These are phyloP conservation scores for Aphanoascus verrucosus DNA, from an alignment of 2,329 filamentous ascomycete genomes.

Conservation along the genomic window DNA sequence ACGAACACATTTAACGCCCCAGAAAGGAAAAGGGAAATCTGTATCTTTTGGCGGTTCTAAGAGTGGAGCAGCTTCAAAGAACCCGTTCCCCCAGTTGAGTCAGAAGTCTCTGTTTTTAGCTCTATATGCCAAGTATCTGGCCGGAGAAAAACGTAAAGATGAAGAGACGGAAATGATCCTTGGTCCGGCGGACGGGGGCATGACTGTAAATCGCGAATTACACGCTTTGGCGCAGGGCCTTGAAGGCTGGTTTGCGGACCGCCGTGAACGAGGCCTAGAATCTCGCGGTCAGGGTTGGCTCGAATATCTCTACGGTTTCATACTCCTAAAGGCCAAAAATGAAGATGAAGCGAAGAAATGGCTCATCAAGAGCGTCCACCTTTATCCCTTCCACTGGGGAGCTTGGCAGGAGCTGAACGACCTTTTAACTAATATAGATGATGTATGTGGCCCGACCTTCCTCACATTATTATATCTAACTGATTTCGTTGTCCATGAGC, in stretches of 20 bases:
- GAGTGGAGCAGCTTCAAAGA: conserved; percentile 24
- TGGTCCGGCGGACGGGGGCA: conserved; percentile 79
- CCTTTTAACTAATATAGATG: conserved; percentile 67
- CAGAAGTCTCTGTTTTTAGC: conserved; percentile 88
- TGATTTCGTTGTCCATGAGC: conserved; percentile 7
- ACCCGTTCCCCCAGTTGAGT: conserved; percentile 50
- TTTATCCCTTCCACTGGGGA: conserved; percentile 93
- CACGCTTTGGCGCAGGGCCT: conserved; percentile 63
- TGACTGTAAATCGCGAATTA: conserved; percentile 75
- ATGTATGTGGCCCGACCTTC: conserved; percentile 46
- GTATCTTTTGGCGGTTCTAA: conserved; percentile 30
- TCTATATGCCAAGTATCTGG: conserved; percentile 82
- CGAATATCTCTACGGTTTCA: conserved; percentile 72
- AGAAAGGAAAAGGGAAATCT: conserved; percentile 54
- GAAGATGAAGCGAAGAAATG: conserved; percentile 74
- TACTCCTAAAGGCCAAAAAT: conserved; percentile 82
- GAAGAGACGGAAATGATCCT: conserved; percentile 97
- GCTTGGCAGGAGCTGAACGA: conserved; percentile 89
- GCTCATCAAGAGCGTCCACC: conserved; percentile 76
- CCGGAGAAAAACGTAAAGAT: conserved; percentile 90
- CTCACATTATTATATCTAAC: conserved; percentile 17
- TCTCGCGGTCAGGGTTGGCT: conserved; percentile 76
- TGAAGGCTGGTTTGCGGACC: conserved; percentile 67
- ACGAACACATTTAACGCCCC: conserved; percentile 33
- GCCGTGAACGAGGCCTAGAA: conserved; percentile 49